Conservation (phyloP, 2,329 filamentous ascomycete species). For the Corynespora cassiicola region DNA sequence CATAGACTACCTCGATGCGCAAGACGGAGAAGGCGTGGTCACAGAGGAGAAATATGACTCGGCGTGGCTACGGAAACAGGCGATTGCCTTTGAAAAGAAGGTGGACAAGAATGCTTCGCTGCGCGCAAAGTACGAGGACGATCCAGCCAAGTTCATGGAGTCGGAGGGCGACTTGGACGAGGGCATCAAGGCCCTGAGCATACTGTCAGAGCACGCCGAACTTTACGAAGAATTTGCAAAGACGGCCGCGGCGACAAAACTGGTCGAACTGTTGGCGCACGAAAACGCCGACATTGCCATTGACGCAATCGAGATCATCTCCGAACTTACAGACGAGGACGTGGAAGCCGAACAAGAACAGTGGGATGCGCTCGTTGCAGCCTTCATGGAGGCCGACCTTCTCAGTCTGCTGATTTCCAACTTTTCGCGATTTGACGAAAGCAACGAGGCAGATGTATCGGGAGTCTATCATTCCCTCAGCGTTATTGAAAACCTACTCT, state of each 20-base stretch:
- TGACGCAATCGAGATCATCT: conserved; percentile 85
- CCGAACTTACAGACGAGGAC: conserved; percentile 92
- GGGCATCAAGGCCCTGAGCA: conserved; percentile 84
- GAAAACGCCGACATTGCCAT: conserved; percentile 98
- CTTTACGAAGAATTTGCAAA: conserved; percentile 82
- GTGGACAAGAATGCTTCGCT: conserved; percentile 91
- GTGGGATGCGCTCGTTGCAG: conserved; percentile 76
- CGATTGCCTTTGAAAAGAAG: conserved; percentile 85
- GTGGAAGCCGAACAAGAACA: conserved; percentile 80
- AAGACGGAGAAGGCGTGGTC: conserved; percentile 61
- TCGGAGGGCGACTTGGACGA: conserved; percentile 89
- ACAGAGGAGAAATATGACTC: conserved; percentile 79
- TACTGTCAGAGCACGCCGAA: conserved; percentile 84
- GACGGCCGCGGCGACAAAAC: conserved; percentile 72
- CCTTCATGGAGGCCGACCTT: conserved; percentile 70
- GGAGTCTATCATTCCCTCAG: conserved; percentile 86
- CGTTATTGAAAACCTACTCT: conserved; percentile 86
- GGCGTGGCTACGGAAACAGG: conserved; percentile 82
- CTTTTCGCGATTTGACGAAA: conserved; percentile 80
- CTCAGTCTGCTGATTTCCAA: conserved; percentile 78
- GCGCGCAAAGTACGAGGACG: conserved; percentile 80
- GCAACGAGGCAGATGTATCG: conserved; percentile 72
- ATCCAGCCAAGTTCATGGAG: conserved; percentile 82
- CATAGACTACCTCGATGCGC: conserved; percentile 83
- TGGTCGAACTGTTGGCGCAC: conserved; percentile 85